Conservation (phyloP, 176 grass and related monocot species). For the Areca catechu region DNA sequence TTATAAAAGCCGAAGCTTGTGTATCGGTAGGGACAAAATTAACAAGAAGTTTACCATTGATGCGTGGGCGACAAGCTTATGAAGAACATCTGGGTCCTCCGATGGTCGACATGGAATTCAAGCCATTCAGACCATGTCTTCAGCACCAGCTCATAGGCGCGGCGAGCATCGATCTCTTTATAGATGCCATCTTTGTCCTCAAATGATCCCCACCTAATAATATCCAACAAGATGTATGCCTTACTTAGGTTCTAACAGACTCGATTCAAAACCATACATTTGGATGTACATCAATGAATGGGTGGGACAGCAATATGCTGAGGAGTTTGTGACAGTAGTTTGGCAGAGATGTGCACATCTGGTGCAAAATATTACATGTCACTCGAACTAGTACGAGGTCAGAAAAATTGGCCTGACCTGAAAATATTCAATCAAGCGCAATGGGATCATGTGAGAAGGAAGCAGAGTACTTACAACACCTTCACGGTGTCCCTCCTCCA, state of each 20-base stretch:
- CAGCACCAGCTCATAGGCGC: conserved; percentile 57
- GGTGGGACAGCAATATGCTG: too few relatives aligned
- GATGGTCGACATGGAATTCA: conserved; percentile 51
- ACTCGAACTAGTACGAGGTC: too few relatives aligned
- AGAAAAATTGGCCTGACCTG: too few relatives aligned
- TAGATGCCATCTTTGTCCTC: conserved; percentile 28
- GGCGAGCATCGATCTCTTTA: conserved; percentile 42
- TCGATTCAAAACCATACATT: too few relatives aligned
- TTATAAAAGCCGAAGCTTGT: too few relatives aligned
- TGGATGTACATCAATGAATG: too few relatives aligned
- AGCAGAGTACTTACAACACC: conserved; percentile 40
- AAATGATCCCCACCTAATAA: conserved; percentile 54
- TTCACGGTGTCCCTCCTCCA: conserved; percentile 47
- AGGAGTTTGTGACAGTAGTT: too few relatives aligned
- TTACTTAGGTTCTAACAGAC: not conserved
- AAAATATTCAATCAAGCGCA: not conserved
- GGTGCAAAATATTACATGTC: too few relatives aligned
- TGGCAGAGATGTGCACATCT: too few relatives aligned
- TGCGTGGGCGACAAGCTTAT: conserved; percentile 76
- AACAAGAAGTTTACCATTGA: conserved; percentile 10
- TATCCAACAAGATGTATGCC: not conserved
- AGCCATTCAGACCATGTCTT: conserved; percentile 63
- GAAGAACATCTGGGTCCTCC: conserved; percentile 53
- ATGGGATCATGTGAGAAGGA: too few relatives aligned
- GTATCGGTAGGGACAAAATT: too few relatives aligned